Evolutionary conservation across 352 stramenopile genomes (phyloP), one percentile per base, ranked within the genome.

Genomic region (Globisporangium irregulare): DNA sequence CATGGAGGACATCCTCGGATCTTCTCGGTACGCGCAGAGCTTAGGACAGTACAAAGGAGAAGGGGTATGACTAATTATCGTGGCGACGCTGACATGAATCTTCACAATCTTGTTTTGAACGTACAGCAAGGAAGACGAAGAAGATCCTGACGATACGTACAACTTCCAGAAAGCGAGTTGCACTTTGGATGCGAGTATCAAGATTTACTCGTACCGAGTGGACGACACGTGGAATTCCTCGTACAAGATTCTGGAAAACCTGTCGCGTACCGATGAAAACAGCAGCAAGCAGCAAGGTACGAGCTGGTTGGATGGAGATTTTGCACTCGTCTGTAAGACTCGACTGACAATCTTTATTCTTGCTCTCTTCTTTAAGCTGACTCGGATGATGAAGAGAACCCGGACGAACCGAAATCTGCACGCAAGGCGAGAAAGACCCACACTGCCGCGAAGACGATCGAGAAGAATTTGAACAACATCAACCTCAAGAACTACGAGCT

Each of bases 161-260:
- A 99, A 99, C 73, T 99, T 99, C 72, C 97, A 98, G 70, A 98
- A 98, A 66, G 97, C 97, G 29, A 98, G 89, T 67, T 99, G 97
- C 75, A 99, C 97, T 20, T 73, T 99, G n/a, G 97, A 99, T 73
- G 97, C 97, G 1, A 98, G 90, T 70, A 95, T 99, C 27, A 99
- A 99, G 78, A 99, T 99, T 69, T 99, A 99, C 78, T 98, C 94
- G 43, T 98, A 99, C 75, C 93, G 97, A 63, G 97, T 99, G 36
- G 97, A 99, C 72, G 97, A 99, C 74, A 98, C 98, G 57, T 98
- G 97, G 84, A 92, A 97, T 46, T 98, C 92, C 57, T 98, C 92
- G 56, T 99, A 98, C 77, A 98, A 98, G 65, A 97, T 99, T 18
- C 71, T 99, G n/a, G 97, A 98, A 61, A 99, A 98, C 73, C 79